A percentile compares a stretch with the other conserved stretches of the same genome.
Conservation (phyloP, 495 filamentous ascomycete species). For the Astrothelium subdiscretum region DNA sequence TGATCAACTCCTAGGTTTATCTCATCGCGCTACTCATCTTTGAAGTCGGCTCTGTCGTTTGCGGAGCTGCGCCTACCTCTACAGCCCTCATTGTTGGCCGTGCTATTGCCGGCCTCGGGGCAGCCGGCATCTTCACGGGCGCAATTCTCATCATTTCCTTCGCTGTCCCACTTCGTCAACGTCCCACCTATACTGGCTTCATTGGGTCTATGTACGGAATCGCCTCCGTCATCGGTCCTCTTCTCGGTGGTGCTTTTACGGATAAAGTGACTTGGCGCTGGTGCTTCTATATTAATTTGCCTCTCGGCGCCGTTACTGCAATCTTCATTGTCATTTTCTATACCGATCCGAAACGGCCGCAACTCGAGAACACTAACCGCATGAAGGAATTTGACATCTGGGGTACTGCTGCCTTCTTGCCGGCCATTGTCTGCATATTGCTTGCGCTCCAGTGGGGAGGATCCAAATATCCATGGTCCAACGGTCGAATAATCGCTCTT, state of each 20-base stretch:
- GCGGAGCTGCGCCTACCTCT: conserved; percentile 65
- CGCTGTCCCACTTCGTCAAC: conserved; percentile 57
- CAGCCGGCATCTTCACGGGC: conserved; percentile 74
- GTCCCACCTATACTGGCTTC: conserved; percentile 63
- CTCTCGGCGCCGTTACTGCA: conserved; percentile 29
- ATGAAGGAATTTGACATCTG: conserved; percentile 26
- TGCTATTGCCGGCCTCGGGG: conserved; percentile 75
- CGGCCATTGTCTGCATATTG: conserved; percentile 40
- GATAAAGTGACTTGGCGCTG: conserved; percentile 26
- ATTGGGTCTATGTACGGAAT: conserved; percentile 77
- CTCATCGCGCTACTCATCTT: conserved; percentile 65
- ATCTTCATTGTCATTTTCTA: conserved; percentile 30
- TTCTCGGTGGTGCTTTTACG: conserved; percentile 29
- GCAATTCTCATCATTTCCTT: conserved; percentile 70
- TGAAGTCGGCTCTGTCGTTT: conserved; percentile 74
- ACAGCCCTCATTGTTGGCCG: conserved; percentile 70
- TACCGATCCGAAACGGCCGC: conserved; percentile 14
- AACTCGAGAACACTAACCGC: conserved; percentile 9
- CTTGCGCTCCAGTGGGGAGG: conserved; percentile 54
- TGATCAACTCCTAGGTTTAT: conserved; percentile 36
- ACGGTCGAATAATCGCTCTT: conserved; percentile 41
- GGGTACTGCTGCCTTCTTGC: conserved; percentile 38
- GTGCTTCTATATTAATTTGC: conserved; percentile 36
- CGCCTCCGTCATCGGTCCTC: conserved; percentile 38
- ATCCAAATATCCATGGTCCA: conserved; percentile 42